Percentiles rank a stretch among this genome's conserved stretches.
Conservation (phyloP, 176 grass and related monocot species). For the Juncus inflexus region DNA sequence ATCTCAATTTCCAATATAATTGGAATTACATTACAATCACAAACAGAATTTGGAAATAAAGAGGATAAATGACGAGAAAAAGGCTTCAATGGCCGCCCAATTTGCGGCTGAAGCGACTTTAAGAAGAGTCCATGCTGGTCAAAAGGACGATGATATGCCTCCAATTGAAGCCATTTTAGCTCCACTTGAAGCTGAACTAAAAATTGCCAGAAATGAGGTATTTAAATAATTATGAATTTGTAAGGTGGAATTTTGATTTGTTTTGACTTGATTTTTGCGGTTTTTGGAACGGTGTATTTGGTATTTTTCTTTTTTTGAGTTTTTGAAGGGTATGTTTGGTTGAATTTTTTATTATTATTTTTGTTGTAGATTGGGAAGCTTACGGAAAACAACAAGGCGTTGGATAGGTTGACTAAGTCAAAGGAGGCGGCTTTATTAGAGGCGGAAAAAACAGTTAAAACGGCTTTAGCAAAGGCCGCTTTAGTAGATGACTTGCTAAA, state of each 20-base stretch:
- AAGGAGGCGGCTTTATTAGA: slow-evolving; percentile 91
- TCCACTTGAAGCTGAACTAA: slow-evolving; percentile 93
- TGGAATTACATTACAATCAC: background rate
- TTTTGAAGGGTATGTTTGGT: background rate
- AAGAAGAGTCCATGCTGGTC: slow-evolving; percentile 82
- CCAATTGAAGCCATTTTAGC: slow-evolving; percentile 98
- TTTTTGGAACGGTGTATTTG: too few species aligned
- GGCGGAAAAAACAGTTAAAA: slow-evolving; percentile 84
- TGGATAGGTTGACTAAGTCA: slow-evolving; percentile 91
- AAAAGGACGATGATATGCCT: slow-evolving; percentile 98
- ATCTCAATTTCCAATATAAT: too few species aligned
- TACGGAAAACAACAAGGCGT: slow-evolving; percentile 91
- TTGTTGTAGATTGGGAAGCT: slow-evolving; percentile 81
- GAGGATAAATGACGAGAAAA: slow-evolving; percentile 95
- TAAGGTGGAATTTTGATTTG: too few species aligned
- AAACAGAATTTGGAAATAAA: slow-evolving; percentile 92
- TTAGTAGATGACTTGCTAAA: slow-evolving; percentile 98
- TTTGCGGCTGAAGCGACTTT: slow-evolving; percentile 94
- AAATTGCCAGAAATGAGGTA: slow-evolving; percentile 90
- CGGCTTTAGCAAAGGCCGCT: slow-evolving; percentile 87
- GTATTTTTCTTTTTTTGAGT: too few species aligned
- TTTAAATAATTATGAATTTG: too few species aligned
- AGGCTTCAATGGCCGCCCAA: slow-evolving; percentile 76
- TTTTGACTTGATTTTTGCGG: too few species aligned
- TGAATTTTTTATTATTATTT: background rate